A percentile compares a stretch with the other conserved stretches of the same genome.
Evolutionary conservation across 352 stramenopile genomes (phyloP).

Genomic region (Thalassiosira hispida): DNA sequence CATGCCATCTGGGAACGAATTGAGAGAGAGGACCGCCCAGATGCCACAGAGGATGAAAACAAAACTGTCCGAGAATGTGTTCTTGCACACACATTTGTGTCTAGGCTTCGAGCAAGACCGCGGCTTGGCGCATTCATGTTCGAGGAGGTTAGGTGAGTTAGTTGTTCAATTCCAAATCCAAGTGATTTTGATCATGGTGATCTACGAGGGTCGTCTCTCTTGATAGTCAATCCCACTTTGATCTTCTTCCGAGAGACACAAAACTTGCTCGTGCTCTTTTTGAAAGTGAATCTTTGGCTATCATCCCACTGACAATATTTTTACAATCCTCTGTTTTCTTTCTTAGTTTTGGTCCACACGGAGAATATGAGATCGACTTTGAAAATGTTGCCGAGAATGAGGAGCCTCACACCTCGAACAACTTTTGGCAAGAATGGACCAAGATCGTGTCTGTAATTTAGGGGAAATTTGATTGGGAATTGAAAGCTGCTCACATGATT

Average conservation of each 20-base stretch:
- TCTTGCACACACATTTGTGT: constrained; percentile 56
- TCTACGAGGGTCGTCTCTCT: too few species aligned
- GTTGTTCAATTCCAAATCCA: too few species aligned
- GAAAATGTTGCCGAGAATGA: constrained; percentile 56
- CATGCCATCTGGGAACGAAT: constrained; percentile 71
- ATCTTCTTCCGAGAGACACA: too few species aligned
- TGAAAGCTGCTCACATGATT: not conserved
- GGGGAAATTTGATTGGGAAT: not conserved
- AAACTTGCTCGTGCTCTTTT: too few species aligned
- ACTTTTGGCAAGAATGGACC: constrained; percentile 56
- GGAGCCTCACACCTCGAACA: constrained; percentile 20
- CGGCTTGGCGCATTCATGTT: constrained; percentile 50
- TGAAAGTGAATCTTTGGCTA: too few species aligned
- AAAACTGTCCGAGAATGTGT: constrained; percentile 52
- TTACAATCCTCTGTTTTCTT: not conserved
- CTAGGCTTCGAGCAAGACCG: constrained; percentile 33
- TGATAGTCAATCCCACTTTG: too few species aligned
- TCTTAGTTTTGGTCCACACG: constrained; percentile 56
- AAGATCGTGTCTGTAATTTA: constrained; percentile 66
- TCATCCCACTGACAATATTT: not conserved
- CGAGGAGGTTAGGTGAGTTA: constrained; percentile 52
- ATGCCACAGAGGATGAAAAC: constrained; percentile 44
- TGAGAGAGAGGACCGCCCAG: constrained; percentile 57
- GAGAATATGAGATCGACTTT: constrained; percentile 59
- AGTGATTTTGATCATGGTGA: too few species aligned